Base-by-base conservation (phyloP, 2,329 filamentous ascomycete genomes). In the Alternaria sp. region DNA sequence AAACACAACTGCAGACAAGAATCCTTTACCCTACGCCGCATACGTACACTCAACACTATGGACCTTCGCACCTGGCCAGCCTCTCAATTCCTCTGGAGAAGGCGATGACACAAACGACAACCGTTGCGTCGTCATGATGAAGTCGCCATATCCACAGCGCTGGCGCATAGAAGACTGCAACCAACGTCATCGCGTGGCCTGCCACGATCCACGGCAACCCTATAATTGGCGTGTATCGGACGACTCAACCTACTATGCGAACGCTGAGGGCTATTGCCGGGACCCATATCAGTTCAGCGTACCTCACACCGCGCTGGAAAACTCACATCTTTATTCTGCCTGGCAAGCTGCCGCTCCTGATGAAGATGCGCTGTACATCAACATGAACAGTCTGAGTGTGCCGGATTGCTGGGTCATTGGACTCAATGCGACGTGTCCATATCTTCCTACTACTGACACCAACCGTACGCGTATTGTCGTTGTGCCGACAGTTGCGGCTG, bases 261-360 rank as follows among this genome's bases (percentile, higher is more conserved):
- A 83, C 3, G 77, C 79, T 3, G 66, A 81, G 3, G 76, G 70
- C 2, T 72, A 80, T 6, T 91, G 89, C 74, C 83, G 83, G 0
- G 59, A 77, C 1, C 78, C 81, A 19, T 83, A 82, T n/a, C 74
- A 59, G 3, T 90, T 91, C 70, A 80, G 83, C 28, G 83, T 86
- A 1, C 89, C 89, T 0, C 84, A 87, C 40, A 90, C 88, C 0
- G 84, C 86, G 2, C 82, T 91, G 3, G 89, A 91, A 73, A 91
- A 90, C 66, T 80, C 80, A 2, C 88, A 89, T 70, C 80, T 91
- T 30, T 81, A 71, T 59, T 80, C 65, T 61, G 77, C 66, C 2
- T 71, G 78, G 23, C 59, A 63, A 1, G 17, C 57, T 11, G 47
- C 12, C 47, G 58, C 64, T 45, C 19, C 32, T 21, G 11, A 55